Percentiles rank a stretch among this genome's conserved stretches.
Evolutionary conservation across 2,329 filamentous ascomycete species (phyloP).

Genomic region (Trichoderma koningiopsis): DNA sequence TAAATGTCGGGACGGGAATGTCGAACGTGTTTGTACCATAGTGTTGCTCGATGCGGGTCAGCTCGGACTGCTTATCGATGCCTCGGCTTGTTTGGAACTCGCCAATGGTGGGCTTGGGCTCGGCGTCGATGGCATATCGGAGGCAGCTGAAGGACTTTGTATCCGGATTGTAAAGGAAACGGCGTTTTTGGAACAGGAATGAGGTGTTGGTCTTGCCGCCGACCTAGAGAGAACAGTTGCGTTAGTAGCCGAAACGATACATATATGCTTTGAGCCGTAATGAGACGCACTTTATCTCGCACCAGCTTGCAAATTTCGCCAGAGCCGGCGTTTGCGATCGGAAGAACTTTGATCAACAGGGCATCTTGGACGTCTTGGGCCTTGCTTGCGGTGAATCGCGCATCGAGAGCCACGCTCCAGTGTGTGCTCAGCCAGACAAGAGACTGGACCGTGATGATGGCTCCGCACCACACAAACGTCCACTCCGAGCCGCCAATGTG

Average conservation of each 20-base stretch:
- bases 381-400: conserved; percentile 75
- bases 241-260: background rate
- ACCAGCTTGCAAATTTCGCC: conserved; percentile 84
- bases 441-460: conserved; percentile 84
- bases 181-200: conserved; percentile 97
- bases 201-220: conserved; percentile 76
- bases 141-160: conserved; percentile 79
- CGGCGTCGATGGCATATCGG: conserved; percentile 78
- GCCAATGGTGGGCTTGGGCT: conserved; percentile 78
- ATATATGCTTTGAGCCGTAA: background rate
- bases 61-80: conserved; percentile 71
- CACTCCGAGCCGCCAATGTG: conserved; percentile 95
- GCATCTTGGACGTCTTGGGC: conserved; percentile 73
- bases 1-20: conserved; percentile 93
- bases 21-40: conserved; percentile 97
- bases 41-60: conserved; percentile 81
- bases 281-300: conserved; percentile 63
- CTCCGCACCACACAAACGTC: conserved; percentile 93
- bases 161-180: conserved; percentile 80
- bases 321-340: conserved; percentile 82
- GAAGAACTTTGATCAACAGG: conserved; percentile 87
- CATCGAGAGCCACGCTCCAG: conserved; percentile 90
- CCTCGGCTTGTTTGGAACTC: conserved; percentile 81
- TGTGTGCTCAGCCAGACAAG: conserved; percentile 94
- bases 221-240: conserved; percentile 46